Percentiles rank a stretch among this genome's conserved stretches.
Conservation (phyloP, 1,284 basidiomycete species). For the Apiotrichum laibachii region DNA sequence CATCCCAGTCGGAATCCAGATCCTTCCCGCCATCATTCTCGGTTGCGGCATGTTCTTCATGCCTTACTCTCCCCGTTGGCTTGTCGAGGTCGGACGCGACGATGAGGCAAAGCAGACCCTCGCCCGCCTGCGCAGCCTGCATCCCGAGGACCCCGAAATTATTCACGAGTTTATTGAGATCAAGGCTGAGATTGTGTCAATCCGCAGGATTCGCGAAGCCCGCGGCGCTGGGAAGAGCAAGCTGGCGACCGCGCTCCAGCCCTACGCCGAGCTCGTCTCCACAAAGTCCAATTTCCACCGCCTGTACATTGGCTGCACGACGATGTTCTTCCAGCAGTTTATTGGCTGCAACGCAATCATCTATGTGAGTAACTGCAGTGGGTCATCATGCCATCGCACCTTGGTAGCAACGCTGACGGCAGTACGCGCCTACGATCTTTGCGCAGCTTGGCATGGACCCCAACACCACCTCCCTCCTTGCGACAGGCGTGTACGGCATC, state of each 20-base stretch:
- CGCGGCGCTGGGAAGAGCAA: background rate
- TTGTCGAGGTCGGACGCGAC: slow-evolving; percentile 31
- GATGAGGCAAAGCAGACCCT: slow-evolving; percentile 29
- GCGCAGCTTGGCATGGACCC: slow-evolving; percentile 29
- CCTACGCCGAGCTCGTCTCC: slow-evolving; percentile 20
- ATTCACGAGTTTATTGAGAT: slow-evolving; percentile 34
- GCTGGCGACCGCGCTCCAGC: slow-evolving; percentile 4
- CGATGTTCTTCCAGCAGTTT: slow-evolving; percentile 27
- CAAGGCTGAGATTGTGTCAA: slow-evolving; percentile 29
- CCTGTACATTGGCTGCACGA: slow-evolving; percentile 10
- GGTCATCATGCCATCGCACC: too few species aligned
- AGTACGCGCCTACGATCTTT: slow-evolving; percentile 32
- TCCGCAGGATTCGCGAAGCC: slow-evolving; percentile 13
- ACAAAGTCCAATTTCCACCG: slow-evolving; percentile 19
- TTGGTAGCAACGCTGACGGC: too few species aligned
- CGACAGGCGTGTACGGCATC: slow-evolving; percentile 47
- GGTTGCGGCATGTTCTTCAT: slow-evolving; percentile 25
- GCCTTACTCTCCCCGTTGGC: slow-evolving; percentile 34
- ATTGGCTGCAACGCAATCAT: slow-evolving; percentile 21
- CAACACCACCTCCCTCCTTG: slow-evolving; percentile 34
- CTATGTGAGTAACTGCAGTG: too few species aligned
- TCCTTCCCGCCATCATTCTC: slow-evolving; percentile 39
- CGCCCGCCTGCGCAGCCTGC: slow-evolving; percentile 27
- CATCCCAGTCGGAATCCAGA: slow-evolving; percentile 27
- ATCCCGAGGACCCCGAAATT: slow-evolving; percentile 24